Evolutionary conservation across 345 rosid genomes (phyloP), one percentile per base, ranked within the genome.

Genomic region (Salix suchowensis): DNA sequence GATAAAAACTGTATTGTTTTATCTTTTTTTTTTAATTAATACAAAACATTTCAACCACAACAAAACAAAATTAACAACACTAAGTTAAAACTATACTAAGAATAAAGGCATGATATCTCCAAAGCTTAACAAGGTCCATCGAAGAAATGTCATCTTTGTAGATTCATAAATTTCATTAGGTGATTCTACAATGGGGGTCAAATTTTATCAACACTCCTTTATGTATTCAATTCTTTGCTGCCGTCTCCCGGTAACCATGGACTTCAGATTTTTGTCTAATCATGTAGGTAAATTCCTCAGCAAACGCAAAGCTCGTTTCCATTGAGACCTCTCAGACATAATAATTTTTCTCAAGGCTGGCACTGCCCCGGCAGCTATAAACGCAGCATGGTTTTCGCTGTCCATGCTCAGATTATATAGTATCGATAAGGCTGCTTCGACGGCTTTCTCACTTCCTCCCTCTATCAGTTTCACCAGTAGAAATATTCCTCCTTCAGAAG

Each of bases 391-490:
- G 78, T 94, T 94, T 85, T 92, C 98, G 2, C 81, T 73, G 82
- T 94, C 91, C 97, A 91, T 92, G 86, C 97, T 91, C 70, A 92
- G 73, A 69, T 88, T 90, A 79, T 94, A 91, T 26, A 92, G 85
- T 64, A 94, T 82, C 1, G 90, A 83, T 32, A 91, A 79, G 69
- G 88, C 87, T n/a, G 97, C 97, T 71, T 92, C 94, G 0, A 83
- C 87, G 0, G 91, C 89, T 74, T 77, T 82, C 68, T 79, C 87
- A 24, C 87, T 90, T 46, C 92, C 92, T 81, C 80, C 89, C 78
- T 85, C 94, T 5, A 94, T 72, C 72, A 92, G 83, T 79, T 88
- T 87, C 18, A 91, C 94, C 74, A 94, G 77, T 0, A 89, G 89
- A 80, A 85, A 89, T n/a, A 94, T 89, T 2, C 87, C 97, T 4